phyloP scores from a whole-genome alignment of 441 rosid species.

The Bocquillonia castaneifolia region DNA sequence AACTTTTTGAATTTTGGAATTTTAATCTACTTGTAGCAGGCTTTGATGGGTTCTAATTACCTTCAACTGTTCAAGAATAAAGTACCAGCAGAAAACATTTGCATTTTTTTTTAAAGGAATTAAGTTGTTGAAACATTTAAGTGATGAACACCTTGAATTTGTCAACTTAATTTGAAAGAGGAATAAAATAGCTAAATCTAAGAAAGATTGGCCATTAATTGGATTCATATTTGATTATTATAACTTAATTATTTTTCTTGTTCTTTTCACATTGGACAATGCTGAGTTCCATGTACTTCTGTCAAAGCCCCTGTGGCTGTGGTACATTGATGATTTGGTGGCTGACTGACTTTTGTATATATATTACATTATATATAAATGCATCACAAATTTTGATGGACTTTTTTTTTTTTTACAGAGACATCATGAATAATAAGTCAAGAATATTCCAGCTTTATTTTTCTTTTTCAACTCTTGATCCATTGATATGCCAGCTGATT shows the following conservation, averaged over 20 bases:
- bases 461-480: conserved; percentile 3
- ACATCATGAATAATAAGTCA: neutral
- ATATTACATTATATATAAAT: too few relatives aligned
- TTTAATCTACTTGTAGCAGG: too few relatives aligned
- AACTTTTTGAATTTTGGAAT: too few relatives aligned
- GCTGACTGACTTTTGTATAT: neutral
- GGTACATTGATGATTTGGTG: neutral
- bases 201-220: neutral
- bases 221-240: neutral
- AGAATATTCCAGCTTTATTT: neutral
- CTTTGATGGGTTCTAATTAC: too few relatives aligned
- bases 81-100: too few relatives aligned
- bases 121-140: too few relatives aligned
- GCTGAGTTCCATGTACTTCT: neutral
- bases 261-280: neutral
- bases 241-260: too few relatives aligned
- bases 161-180: too few relatives aligned
- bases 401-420: too few relatives aligned
- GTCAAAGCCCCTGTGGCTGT: neutral
- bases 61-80: too few relatives aligned
- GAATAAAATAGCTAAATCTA: neutral
- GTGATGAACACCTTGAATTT: neutral
- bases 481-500: neutral
- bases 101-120: too few relatives aligned
- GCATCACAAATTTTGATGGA: neutral